These are phyloP conservation scores for Daldinia eschscholtzii DNA, from an alignment of 2,329 filamentous ascomycete genomes.

Conservation along the genomic window DNA sequence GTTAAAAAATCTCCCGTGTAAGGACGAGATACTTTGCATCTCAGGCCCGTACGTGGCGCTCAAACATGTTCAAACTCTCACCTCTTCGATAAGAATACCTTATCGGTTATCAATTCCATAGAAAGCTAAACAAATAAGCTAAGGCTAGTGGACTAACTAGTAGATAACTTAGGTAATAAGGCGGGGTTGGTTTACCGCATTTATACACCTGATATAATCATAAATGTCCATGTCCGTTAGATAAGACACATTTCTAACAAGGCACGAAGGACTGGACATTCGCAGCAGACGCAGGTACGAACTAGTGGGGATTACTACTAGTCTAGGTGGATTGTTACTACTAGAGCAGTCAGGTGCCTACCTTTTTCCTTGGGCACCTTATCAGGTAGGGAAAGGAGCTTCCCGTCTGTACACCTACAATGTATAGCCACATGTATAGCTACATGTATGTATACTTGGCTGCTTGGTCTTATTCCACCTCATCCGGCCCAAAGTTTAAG, in stretches of 20 bases:
- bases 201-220: conserved; percentile 23
- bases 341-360: conserved; percentile 38
- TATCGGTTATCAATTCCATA: conserved; percentile 31
- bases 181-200: conserved; percentile 26
- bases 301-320: conserved; percentile 37
- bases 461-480: conserved; percentile 30
- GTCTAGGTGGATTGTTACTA: conserved; percentile 30
- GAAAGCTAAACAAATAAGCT: conserved; percentile 3
- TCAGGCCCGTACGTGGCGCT: neutral
- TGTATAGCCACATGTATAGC: conserved; percentile 7
- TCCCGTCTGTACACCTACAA: neutral
- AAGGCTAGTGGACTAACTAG: neutral
- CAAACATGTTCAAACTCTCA: neutral
- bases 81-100: conserved; percentile 28
- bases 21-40: neutral
- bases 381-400: conserved; percentile 24
- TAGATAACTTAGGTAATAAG: conserved; percentile 5
- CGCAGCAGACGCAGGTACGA: conserved; percentile 39
- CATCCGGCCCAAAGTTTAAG: conserved; percentile 19
- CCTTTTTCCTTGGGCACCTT: conserved; percentile 31
- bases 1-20: neutral
- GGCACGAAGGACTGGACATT: conserved; percentile 10
- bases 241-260: conserved; percentile 1
- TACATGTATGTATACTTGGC: conserved; percentile 21
- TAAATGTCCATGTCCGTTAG: conserved; percentile 10